Conservation (phyloP, 805 yeast genomes). For the Candida awuae region DNA sequence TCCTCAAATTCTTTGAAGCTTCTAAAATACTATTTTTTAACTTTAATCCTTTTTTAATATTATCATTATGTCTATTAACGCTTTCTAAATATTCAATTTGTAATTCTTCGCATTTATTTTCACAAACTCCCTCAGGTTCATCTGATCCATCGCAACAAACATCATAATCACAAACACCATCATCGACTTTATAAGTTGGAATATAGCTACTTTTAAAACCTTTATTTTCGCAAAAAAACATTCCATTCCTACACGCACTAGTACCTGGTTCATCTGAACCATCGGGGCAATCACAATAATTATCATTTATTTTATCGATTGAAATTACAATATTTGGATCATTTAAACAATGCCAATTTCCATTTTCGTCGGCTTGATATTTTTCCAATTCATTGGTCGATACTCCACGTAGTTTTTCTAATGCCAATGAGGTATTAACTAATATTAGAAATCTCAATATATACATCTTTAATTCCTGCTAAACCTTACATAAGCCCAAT, state of each 20-base stretch:
- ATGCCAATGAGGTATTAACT: too few relatives aligned
- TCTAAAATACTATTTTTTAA: constrained; percentile 27
- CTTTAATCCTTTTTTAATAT: constrained; percentile 29
- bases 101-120: constrained; percentile 47
- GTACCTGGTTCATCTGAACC: constrained; percentile 98
- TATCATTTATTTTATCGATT: constrained; percentile 67
- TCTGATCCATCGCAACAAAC: constrained; percentile 93
- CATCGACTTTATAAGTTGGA: constrained; percentile 64
- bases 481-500: too few relatives aligned
- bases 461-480: too few relatives aligned
- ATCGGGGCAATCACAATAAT: constrained; percentile 94
- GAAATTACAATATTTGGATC: constrained; percentile 60
- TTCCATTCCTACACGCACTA: constrained; percentile 53
- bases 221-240: constrained; percentile 69
- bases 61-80: constrained; percentile 13
- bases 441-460: not conserved
- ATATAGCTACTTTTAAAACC: constrained; percentile 61
- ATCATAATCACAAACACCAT: constrained; percentile 87
- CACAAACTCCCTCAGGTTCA: constrained; percentile 53
- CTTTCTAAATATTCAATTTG: constrained; percentile 29
- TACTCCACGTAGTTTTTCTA: constrained; percentile 26
- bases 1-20: constrained; percentile 21
- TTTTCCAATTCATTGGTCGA: constrained; percentile 32
- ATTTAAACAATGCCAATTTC: constrained; percentile 61
- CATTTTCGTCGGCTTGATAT: constrained; percentile 44